A percentile compares a stretch with the other conserved stretches of the same genome.
Conservation (phyloP, 2,329 filamentous ascomycete species). For the Cercospora janseana region DNA sequence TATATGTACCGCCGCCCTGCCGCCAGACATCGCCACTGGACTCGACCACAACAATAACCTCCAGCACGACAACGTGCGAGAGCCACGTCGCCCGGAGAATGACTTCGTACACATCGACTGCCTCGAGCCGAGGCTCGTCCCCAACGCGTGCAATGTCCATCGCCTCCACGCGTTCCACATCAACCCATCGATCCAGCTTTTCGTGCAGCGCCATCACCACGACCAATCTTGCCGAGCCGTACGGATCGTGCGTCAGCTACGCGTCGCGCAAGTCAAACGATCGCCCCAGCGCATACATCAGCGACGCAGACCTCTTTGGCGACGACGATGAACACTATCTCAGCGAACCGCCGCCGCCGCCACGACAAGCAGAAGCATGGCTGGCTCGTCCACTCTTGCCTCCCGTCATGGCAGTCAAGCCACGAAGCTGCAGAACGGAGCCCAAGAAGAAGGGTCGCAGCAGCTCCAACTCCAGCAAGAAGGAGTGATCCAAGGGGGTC, state of each 20-base stretch:
- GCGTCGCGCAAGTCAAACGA: constrained; percentile 21
- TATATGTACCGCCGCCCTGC: constrained; percentile 15
- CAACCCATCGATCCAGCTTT: constrained; percentile 20
- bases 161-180: constrained; percentile 20
- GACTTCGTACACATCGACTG: constrained; percentile 16
- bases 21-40: background rate
- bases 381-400: constrained; percentile 34
- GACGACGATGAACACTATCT: constrained; percentile 37
- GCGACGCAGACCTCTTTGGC: constrained; percentile 41
- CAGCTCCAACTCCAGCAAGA: constrained; percentile 21
- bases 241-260: constrained; percentile 24
- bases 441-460: constrained; percentile 26
- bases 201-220: constrained; percentile 9
- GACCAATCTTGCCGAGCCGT: constrained; percentile 21
- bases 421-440: constrained; percentile 20
- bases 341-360: constrained; percentile 37
- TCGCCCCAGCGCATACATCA: constrained; percentile 38
- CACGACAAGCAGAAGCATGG: constrained; percentile 37
- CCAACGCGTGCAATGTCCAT: constrained; percentile 22
- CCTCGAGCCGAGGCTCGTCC: constrained; percentile 17
- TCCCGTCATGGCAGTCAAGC: constrained; percentile 29
- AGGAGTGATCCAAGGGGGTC: constrained; percentile 18
- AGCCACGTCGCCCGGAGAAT: background rate
- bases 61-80: background rate
- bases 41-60: background rate